Evolutionary conservation across 2,329 filamentous ascomycete species (phyloP), one percentile per base, ranked within the genome.

Genomic region (Didymellaceae sp.): DNA sequence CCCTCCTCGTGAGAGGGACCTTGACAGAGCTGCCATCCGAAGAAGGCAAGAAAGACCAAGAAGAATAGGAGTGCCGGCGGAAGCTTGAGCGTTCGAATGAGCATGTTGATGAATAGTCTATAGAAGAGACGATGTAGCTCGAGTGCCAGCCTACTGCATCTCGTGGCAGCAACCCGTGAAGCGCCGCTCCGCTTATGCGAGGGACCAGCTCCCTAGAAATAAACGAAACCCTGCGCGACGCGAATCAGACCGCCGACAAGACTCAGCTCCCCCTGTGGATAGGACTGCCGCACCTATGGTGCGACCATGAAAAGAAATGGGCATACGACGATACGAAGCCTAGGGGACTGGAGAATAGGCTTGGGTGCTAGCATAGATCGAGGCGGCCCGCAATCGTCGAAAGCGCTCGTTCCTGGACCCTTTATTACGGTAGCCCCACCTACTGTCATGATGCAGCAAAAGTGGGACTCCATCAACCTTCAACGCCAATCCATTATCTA

Each of bases 11-110:
- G 55, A 22, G 54, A 53, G 4, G 57, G 55, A 6, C 59, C 58
- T 30, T 62, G 59, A 50, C 60, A 58, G 39, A 71, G 59, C 40
- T 69, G 65, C 60, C 62, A 71, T 32, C 62, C 66, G 2, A 71
- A 56, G 52, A 70, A 66, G 20, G 51, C 60, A 26, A 67, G 69
- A 37, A 71, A 63, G 33, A 59, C 40, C 5, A 71, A 46, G 28
- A 70, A 48, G 21, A 70, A 48, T 17, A 63, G 8, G 6, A 69
- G 35, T 17, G 64, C 57, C 4, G 62, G 62, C 41, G 62, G 57
- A 6, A 65, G 40, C 24, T 39, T 62, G 28, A 65, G 45, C 32
- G 66, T 61, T 24, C 63, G 64, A 32, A 63, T 38, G 26, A 72
- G 53, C 69, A 71, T 71, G 11, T 42, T 59, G 60, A 50, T 24